phyloP scores from a whole-genome alignment of 257 asterid genomes.

The Solanum commersonii region DNA sequence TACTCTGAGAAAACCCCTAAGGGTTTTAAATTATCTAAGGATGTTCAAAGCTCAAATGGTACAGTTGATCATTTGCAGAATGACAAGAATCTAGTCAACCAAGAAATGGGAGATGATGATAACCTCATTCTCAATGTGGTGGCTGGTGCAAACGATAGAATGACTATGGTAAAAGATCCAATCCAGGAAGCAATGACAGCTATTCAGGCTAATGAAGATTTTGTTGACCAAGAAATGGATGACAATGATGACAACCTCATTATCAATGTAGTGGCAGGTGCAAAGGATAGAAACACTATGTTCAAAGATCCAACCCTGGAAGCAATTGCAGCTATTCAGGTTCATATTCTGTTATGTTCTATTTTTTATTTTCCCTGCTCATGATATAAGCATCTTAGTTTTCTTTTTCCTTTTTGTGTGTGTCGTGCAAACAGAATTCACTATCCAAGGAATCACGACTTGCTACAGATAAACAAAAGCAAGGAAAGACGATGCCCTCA shows the following conservation, averaged over 20 bases:
- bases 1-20: conserved; percentile 12
- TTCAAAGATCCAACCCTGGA: conserved; percentile 27
- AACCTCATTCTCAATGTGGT: conserved; percentile 56
- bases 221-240: conserved; percentile 31
- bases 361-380: not conserved
- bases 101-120: conserved; percentile 52
- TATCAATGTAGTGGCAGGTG: conserved; percentile 43
- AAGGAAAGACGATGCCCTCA: conserved; percentile 9
- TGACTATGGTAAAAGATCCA: conserved; percentile 21
- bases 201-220: conserved; percentile 34
- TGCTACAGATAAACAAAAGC: not conserved
- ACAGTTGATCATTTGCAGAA: conserved; percentile 20
- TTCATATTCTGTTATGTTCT: not conserved
- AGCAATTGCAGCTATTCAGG: conserved; percentile 31
- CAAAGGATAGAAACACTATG: conserved; percentile 19
- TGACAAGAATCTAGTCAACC: conserved; percentile 27
- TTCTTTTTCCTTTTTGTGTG: not conserved
- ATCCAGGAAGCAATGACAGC: conserved; percentile 13
- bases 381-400: not conserved
- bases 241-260: conserved; percentile 67
- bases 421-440: conserved; percentile 19
- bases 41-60: conserved; percentile 6
- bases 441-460: conserved; percentile 5
- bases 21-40: conserved; percentile 12
- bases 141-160: conserved; percentile 23